A percentile compares a stretch with the other conserved stretches of the same genome.
These are phyloP conservation scores for Coemansia sp. DNA, from an alignment of 192 early-diverging fungal genomes.

Conservation along the genomic window DNA sequence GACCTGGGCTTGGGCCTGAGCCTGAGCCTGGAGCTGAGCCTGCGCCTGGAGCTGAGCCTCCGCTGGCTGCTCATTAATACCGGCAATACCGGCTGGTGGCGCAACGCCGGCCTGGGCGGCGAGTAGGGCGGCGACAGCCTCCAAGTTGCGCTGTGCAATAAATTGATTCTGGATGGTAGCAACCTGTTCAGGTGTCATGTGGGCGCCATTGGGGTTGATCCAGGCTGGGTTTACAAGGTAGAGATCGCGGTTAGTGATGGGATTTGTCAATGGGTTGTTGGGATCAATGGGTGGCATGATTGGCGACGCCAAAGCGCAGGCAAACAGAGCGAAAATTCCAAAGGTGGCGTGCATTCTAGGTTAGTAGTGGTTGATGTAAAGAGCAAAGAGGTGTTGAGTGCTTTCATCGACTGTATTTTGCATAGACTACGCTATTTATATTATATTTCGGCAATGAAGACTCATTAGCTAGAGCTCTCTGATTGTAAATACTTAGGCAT, in stretches of 20 bases:
- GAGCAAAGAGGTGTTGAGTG: not conserved
- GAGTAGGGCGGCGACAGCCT: constrained; percentile 44
- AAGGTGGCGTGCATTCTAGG: constrained; percentile 28
- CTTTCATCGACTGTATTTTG: not conserved
- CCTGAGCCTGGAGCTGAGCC: constrained; percentile 20
- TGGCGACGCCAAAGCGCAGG: constrained; percentile 28
- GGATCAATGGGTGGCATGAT: constrained; percentile 38
- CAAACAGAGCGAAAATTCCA: constrained; percentile 35
- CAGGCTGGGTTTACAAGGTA: constrained; percentile 33
- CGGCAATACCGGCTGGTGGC: constrained; percentile 46
- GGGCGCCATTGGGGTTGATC: constrained; percentile 3
- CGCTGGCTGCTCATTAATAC: not conserved
- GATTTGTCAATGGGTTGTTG: constrained; percentile 49
- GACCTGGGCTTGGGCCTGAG: constrained; percentile 26
- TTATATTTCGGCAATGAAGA: too few species aligned
- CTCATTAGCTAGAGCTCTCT: too few species aligned
- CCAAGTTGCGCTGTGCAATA: constrained; percentile 49
- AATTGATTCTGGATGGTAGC: constrained; percentile 49
- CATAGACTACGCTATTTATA: not conserved
- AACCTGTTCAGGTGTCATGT: constrained; percentile 30
- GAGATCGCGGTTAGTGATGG: constrained; percentile 45
- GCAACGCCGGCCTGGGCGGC: constrained; percentile 38
- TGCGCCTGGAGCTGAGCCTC: not conserved
- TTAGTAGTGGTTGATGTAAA: not conserved
- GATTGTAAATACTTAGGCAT: not conserved